Evolutionary conservation across 495 filamentous ascomycete species (phyloP).

Genomic region (Penicillium cosmopolitanum): DNA sequence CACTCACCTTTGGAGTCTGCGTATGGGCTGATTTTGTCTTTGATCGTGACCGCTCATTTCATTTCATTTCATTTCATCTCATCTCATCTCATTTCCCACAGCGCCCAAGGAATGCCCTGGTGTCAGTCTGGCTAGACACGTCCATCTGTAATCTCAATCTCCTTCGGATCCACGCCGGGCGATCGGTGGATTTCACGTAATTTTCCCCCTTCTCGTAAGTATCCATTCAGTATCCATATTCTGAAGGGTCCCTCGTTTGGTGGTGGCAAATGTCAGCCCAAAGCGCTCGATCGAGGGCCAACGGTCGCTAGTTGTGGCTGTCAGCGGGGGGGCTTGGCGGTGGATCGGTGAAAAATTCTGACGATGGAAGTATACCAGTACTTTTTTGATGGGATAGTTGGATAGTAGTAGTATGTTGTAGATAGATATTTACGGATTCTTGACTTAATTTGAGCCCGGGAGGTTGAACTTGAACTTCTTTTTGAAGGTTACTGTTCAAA

Average conservation of each 20-base stretch:
- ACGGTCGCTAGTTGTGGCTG: conserved; percentile 1
- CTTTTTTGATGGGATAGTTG: too few species aligned
- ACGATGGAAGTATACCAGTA: too few species aligned
- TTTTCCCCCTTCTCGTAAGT: background rate
- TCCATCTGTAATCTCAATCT: background rate
- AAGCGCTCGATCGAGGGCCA: background rate
- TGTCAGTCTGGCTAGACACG: background rate
- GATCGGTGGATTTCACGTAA: background rate
- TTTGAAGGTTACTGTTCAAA: too few species aligned
- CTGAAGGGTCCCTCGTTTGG: background rate
- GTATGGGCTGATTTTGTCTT: background rate
- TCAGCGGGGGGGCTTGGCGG: background rate
- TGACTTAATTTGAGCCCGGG: too few species aligned
- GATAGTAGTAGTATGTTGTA: too few species aligned
- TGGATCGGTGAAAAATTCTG: too few species aligned
- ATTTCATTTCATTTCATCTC: background rate
- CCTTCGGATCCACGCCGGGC: background rate
- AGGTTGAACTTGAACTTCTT: too few species aligned
- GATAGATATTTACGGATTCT: too few species aligned
- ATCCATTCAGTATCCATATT: background rate
- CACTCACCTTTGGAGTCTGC: background rate
- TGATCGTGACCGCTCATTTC: background rate
- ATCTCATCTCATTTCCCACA: background rate
- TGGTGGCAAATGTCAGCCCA: conserved; percentile 5
- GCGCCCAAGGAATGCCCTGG: background rate